Percentiles rank a stretch among this genome's conserved stretches.
Evolutionary conservation across 805 yeast species (phyloP).

Genomic region (Candida piceae): DNA sequence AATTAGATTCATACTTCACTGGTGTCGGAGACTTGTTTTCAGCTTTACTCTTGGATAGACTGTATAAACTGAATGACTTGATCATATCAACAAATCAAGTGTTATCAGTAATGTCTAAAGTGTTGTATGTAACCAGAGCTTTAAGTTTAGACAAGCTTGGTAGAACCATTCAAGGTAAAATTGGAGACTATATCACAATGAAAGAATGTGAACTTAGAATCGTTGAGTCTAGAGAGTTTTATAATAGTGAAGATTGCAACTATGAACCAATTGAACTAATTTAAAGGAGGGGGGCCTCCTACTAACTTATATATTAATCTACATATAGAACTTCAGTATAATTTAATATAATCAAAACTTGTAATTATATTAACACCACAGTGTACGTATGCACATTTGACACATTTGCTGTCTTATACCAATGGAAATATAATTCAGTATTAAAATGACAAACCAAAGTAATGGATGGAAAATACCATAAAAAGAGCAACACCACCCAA

Average conservation of each 20-base stretch:
- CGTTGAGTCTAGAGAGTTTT: slow-evolving; percentile 49
- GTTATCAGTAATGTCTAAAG: slow-evolving; percentile 48
- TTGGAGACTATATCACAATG: slow-evolving; percentile 57
- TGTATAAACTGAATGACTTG: slow-evolving; percentile 30
- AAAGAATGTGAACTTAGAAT: slow-evolving; percentile 68
- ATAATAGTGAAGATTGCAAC: slow-evolving; percentile 8
- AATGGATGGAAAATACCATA: no score
- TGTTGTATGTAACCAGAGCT: slow-evolving; percentile 43
- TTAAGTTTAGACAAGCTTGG: slow-evolving; percentile 35
- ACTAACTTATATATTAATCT: no score
- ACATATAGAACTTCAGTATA: no score
- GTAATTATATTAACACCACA: no score
- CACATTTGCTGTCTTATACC: no score
- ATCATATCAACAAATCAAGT: slow-evolving; percentile 46
- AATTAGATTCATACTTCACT: slow-evolving; percentile 77
- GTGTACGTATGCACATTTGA: no score
- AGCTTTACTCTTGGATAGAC: slow-evolving; percentile 66
- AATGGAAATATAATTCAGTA: no score
- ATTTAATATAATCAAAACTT: no score
- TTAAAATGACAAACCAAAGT: no score
- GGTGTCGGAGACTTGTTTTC: slow-evolving; percentile 95
- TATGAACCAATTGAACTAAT: slow-evolving; percentile 7
- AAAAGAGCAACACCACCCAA: no score
- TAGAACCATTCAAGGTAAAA: slow-evolving; percentile 39
- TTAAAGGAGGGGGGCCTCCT: neutral